Evolutionary conservation across 164 flowering plant genomes (phyloP), one percentile per base, ranked within the genome.

Genomic region (Nelumbo lutea): DNA sequence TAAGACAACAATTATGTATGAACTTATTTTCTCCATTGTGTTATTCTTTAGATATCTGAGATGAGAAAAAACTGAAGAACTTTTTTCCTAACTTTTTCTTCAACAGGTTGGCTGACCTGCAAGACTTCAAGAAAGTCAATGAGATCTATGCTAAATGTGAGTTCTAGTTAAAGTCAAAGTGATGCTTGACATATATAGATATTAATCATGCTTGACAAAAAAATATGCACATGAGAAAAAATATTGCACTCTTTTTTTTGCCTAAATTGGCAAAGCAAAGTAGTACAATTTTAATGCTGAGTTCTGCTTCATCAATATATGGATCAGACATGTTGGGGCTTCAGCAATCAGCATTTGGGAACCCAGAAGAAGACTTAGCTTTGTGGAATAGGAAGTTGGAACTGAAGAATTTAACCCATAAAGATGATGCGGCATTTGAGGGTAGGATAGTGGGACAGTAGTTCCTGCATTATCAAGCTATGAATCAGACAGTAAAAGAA

Each of bases 91-190:
- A 38, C 9, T 52, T 15, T 2, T 61, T 65, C 59, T 66, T 64
- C 43, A 55, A 40, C 87, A 96, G 99, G 98, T 82, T 96, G 82
- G 97, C 98, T 63, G 99, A 96, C 81, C 74, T 96, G 88, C 86
- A 87, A 55, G 99, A 95, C 82, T 95, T 95, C 87, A 88, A 93
- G 85, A 88, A 78, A 86, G 99, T 96, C 53, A 96, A 96, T 69
- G 99, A 88, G 79, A 82, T 96, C 10, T 96, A 96, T 81, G 97
- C 88, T 14, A 93, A 85, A 82, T 93, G 99, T 95, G 71, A 90
- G 99, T 88, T 64, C 9, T 41, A 14, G 52, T 7, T 11, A 69
- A 69, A 9, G 43, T 38, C n/a, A 53, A 44, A 43, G 45, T 61
- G 6, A 14, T 62, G 13, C 46, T 53, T 40, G 53, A 43, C 13